phyloP scores from a whole-genome alignment of 2,329 filamentous ascomycete species.

The Botrytis pseudocinerea region DNA sequence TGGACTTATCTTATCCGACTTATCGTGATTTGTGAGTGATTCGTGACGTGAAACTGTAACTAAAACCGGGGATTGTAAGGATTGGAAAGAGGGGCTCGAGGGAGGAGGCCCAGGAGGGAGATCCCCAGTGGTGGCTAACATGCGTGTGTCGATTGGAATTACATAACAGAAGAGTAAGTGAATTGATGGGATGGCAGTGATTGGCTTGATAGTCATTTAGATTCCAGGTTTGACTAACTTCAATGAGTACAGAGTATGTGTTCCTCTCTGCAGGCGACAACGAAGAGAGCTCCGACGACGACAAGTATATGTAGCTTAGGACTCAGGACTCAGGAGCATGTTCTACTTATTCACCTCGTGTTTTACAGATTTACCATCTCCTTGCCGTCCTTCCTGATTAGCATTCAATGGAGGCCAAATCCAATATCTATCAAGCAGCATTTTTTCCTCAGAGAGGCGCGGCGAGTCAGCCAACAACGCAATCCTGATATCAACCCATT shows the following conservation, averaged over 20 bases:
- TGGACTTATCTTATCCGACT: constrained; percentile 6
- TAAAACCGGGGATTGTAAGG: constrained; percentile 1
- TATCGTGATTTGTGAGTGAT: not conserved
- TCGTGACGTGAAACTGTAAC: not conserved
- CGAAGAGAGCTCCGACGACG: not conserved
- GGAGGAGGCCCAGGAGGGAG: not conserved
- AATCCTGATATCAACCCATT: not conserved
- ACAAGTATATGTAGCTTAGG: not conserved
- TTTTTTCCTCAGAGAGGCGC: not conserved
- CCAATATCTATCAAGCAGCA: not conserved
- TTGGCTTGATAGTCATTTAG: not conserved
- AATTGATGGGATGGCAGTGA: not conserved
- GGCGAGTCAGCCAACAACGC: not conserved
- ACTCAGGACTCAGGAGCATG: not conserved
- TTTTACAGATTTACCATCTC: not conserved
- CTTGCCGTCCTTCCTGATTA: not conserved
- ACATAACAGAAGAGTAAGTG: constrained; percentile 9
- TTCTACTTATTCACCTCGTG: not conserved
- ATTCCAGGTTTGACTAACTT: not conserved
- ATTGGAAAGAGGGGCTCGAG: not conserved
- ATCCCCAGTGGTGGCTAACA: not conserved
- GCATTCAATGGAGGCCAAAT: not conserved
- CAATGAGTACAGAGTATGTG: not conserved
- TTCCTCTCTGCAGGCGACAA: not conserved
- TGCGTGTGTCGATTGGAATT: constrained; percentile 1